These are phyloP conservation scores for Saturnispora dispora DNA, from an alignment of 805 yeast genomes.

Conservation along the genomic window DNA sequence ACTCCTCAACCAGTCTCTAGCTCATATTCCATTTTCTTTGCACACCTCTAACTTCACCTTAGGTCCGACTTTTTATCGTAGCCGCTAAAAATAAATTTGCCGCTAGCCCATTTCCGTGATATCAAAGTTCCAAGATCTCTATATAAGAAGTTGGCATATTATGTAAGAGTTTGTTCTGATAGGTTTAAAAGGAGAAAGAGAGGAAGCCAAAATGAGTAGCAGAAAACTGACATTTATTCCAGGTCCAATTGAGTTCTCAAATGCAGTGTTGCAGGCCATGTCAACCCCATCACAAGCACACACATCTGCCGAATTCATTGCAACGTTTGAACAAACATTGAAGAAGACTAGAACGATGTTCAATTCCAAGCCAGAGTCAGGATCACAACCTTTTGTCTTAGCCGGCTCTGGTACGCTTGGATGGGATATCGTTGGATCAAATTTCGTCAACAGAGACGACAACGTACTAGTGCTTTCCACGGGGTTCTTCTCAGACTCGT, in stretches of 20 bases:
- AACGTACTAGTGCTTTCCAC: conserved; percentile 76
- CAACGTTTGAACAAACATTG: conserved; percentile 62
- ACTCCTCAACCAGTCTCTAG: background rate
- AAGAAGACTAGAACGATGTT: conserved; percentile 64
- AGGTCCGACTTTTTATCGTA: background rate
- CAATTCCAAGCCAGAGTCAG: conserved; percentile 46
- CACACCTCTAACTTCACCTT: background rate
- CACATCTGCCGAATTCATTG: conserved; percentile 75
- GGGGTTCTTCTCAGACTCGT: conserved; percentile 80
- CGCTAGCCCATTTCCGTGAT: background rate
- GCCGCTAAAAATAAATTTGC: background rate
- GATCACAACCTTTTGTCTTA: conserved; percentile 70
- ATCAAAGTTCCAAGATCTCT: background rate
- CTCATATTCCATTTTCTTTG: background rate
- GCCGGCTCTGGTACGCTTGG: conserved; percentile 94
- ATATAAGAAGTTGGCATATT: background rate
- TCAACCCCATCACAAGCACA: conserved; percentile 82
- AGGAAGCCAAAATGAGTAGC: background rate
- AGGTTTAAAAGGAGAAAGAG: background rate
- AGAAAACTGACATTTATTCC: conserved; percentile 30
- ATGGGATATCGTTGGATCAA: conserved; percentile 84
- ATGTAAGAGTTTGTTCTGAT: background rate
- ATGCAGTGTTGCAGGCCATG: conserved; percentile 70
- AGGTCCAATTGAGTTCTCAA: conserved; percentile 47
- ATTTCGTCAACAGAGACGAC: conserved; percentile 58